Percentiles rank a stretch among this genome's conserved stretches.
phyloP scores from a whole-genome alignment of 257 asterid genomes.

The Salvia miltiorrhiza region DNA sequence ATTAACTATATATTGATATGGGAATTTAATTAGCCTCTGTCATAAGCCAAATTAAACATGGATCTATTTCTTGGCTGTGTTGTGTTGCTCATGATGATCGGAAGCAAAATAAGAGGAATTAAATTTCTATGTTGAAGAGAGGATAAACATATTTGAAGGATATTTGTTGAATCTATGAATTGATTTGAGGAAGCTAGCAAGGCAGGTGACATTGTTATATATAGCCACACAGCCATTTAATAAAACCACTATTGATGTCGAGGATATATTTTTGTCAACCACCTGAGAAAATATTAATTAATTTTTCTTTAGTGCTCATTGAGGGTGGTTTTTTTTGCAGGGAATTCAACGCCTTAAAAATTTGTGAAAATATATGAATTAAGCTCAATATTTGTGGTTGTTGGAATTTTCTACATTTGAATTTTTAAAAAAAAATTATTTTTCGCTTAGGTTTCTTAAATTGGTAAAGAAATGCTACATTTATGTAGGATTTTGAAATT shows the following conservation, averaged over 20 bases:
- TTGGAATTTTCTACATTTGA: neutral
- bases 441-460: neutral
- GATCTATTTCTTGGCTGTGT: conserved; percentile 31
- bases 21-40: conserved; percentile 47
- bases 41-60: conserved; percentile 40
- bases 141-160: no score
- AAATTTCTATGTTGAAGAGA: neutral
- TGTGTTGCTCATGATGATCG: conserved; percentile 28
- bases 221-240: neutral
- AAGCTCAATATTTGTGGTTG: neutral
- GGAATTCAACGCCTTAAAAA: conserved; percentile 10
- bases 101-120: neutral
- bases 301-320: neutral
- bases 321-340: conserved; percentile 2
- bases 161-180: neutral
- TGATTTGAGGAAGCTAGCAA: neutral
- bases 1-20: no score
- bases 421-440: no score
- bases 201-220: neutral
- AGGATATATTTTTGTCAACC: neutral
- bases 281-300: neutral
- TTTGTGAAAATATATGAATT: neutral
- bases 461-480: neutral
- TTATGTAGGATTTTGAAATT: no score
- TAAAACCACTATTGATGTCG: neutral